These are phyloP conservation scores for Pseudonitzschia delicatissima DNA, from an alignment of 108 stramenopile species.

Conservation along the genomic window DNA sequence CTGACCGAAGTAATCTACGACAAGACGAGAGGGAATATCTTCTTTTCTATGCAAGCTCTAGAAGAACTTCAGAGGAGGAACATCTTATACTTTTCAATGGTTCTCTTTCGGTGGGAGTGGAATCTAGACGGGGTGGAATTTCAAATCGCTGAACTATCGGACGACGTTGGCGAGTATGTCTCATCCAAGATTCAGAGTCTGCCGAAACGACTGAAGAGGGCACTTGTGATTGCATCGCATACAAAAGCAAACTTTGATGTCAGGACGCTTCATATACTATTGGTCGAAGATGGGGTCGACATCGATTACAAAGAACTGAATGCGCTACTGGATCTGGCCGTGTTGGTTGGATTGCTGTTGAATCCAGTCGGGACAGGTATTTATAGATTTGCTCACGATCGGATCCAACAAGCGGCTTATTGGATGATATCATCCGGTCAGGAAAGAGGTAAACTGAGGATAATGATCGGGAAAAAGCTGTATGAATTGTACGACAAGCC, in stretches of 20 bases:
- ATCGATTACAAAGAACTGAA: slow-evolving; percentile 22
- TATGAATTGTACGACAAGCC: slow-evolving; percentile 12
- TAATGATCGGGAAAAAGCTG: slow-evolving; percentile 42
- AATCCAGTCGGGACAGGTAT: slow-evolving; percentile 16
- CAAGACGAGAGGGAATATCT: slow-evolving; percentile 37
- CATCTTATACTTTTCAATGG: slow-evolving; percentile 46
- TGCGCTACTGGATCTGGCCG: slow-evolving; percentile 24
- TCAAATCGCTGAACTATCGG: slow-evolving; percentile 5
- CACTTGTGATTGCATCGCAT: slow-evolving; percentile 44
- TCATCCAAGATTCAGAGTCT: slow-evolving; percentile 37
- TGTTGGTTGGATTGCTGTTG: slow-evolving; percentile 22
- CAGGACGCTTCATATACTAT: slow-evolving; percentile 19
- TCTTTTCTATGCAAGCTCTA: slow-evolving; percentile 34
- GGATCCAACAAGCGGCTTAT: slow-evolving; percentile 51
- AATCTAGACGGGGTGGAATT: slow-evolving; percentile 29
- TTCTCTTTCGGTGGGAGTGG: slow-evolving; percentile 45
- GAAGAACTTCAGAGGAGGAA: slow-evolving; percentile 52
- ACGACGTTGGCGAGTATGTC: slow-evolving; percentile 35
- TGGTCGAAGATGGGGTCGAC: slow-evolving; percentile 19
- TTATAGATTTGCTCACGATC: slow-evolving; percentile 52
- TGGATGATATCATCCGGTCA: slow-evolving; percentile 31
- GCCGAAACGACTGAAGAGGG: slow-evolving; percentile 36
- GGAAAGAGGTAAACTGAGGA: slow-evolving; percentile 35
- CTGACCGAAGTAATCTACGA: slow-evolving; percentile 25
- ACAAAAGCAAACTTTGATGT: slow-evolving; percentile 40